Percentiles rank a stretch among this genome's conserved stretches.
phyloP scores from a whole-genome alignment of 345 rosid species.

The Boechera retrofracta region DNA sequence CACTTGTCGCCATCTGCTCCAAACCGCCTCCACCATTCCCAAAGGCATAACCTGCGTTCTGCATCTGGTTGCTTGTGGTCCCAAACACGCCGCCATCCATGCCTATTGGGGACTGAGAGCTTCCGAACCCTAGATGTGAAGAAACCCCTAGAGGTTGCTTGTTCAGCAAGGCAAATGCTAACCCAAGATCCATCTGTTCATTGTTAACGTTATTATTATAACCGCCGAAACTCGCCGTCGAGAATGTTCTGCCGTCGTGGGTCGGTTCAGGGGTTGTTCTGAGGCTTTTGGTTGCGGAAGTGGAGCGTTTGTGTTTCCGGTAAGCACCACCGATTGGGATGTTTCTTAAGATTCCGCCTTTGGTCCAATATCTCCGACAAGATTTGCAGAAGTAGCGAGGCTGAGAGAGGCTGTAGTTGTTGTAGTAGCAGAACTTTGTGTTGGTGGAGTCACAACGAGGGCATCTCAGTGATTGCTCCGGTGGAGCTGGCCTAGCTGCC shows the following conservation, averaged over 20 bases:
- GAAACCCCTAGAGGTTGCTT: constrained; percentile 51
- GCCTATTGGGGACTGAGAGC: constrained; percentile 27
- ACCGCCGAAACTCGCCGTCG: constrained; percentile 40
- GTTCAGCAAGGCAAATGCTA: constrained; percentile 75
- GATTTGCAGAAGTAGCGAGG: constrained; percentile 88
- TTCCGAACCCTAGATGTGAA: constrained; percentile 56
- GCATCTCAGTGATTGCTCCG: constrained; percentile 65
- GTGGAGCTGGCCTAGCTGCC: constrained; percentile 52
- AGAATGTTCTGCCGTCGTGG: constrained; percentile 45
- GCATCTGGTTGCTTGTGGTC: constrained; percentile 10
- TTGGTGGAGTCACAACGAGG: constrained; percentile 79
- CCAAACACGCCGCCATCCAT: constrained; percentile 33
- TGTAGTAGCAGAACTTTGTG: constrained; percentile 87
- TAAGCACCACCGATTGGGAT: constrained; percentile 80
- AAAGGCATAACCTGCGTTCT: constrained; percentile 36
- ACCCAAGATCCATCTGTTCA: constrained; percentile 67
- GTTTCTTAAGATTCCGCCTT: constrained; percentile 74
- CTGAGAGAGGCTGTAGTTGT: constrained; percentile 83
- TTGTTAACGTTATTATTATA: constrained; percentile 33
- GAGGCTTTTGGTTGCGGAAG: constrained; percentile 48
- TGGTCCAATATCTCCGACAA: constrained; percentile 86
- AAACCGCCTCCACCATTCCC: constrained; percentile 45
- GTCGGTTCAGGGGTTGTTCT: constrained; percentile 45
- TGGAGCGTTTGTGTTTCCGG: constrained; percentile 66
- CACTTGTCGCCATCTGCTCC: constrained; percentile 43